Conservation (phyloP, 139 green algal genomes). For the Ettlia oleoabundans region DNA sequence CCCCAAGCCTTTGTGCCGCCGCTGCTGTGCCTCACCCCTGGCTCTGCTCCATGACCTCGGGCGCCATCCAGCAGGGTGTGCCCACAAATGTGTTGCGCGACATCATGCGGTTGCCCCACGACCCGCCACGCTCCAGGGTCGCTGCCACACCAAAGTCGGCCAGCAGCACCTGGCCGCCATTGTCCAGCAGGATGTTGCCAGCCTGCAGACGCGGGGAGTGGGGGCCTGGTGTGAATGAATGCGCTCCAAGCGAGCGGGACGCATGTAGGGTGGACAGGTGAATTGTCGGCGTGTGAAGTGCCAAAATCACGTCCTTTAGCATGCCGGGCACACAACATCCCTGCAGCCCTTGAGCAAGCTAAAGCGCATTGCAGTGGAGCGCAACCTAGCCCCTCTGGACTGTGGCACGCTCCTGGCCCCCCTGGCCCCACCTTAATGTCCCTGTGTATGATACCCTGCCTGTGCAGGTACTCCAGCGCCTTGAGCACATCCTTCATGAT, state of each 20-base stretch:
- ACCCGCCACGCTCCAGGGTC: conserved; percentile 84
- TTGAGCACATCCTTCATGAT: conserved; percentile 95
- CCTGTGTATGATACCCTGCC: conserved; percentile 93
- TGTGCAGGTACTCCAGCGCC: conserved; percentile 97
- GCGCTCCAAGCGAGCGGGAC: too few relatives aligned
- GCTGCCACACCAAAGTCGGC: conserved; percentile 98
- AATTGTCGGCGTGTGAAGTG: too few relatives aligned
- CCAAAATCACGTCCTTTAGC: too few relatives aligned
- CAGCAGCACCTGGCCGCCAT: conserved; percentile 87
- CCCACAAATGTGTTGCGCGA: conserved; percentile 88
- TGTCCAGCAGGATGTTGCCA: conserved; percentile 98
- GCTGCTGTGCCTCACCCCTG: conserved; percentile 52
- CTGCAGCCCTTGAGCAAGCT: too few relatives aligned
- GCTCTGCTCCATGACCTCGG: conserved; percentile 98
- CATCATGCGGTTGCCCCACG: conserved; percentile 83
- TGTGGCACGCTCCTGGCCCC: not conserved
- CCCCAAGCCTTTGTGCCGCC: too few relatives aligned
- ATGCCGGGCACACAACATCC: too few relatives aligned
- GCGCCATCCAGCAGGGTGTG: conserved; percentile 98
- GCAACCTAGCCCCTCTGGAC: not conserved
- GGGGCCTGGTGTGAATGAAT: not conserved
- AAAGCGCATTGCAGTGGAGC: too few relatives aligned
- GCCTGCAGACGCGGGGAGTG: conserved; percentile 62
- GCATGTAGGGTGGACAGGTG: too few relatives aligned
- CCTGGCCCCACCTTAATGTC: conserved; percentile 89